These are phyloP conservation scores for Mortierella sp. DNA, from an alignment of 371 early-diverging fungal species.

Conservation along the genomic window DNA sequence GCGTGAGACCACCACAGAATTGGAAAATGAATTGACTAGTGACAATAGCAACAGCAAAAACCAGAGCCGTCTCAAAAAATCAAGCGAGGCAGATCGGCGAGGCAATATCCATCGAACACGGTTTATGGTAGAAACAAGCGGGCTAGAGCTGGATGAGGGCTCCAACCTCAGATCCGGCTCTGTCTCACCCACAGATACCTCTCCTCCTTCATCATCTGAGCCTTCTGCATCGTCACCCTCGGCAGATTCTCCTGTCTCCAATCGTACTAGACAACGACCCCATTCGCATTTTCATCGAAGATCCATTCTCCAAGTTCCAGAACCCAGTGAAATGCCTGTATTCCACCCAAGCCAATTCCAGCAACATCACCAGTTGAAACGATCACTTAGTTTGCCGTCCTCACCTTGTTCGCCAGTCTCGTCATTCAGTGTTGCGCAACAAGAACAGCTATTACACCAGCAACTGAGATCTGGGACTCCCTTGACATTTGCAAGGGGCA, in stretches of 20 bases:
- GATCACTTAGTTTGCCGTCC: constrained; percentile 12
- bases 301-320: not conserved
- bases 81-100: not conserved
- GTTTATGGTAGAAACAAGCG: not conserved
- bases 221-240: constrained; percentile 9
- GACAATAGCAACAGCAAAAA: not conserved
- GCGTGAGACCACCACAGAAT: not conserved
- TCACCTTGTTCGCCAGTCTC: not conserved
- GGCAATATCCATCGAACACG: not conserved
- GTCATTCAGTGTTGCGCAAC: not conserved
- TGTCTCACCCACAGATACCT: not conserved
- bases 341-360: not conserved
- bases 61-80: not conserved
- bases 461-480: not conserved
- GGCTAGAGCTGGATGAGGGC: not conserved
- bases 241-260: not conserved
- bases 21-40: not conserved
- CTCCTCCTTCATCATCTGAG: not conserved
- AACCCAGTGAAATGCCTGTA: not conserved
- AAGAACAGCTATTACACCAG: not conserved
- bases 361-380: constrained; percentile 1
- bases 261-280: constrained; percentile 1
- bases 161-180: not conserved
- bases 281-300: constrained; percentile 11
- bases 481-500: not conserved